Percentiles rank a stretch among this genome's conserved stretches.
These are phyloP conservation scores for Cytospora piceae DNA, from an alignment of 2,329 filamentous ascomycete genomes.

Conservation along the genomic window DNA sequence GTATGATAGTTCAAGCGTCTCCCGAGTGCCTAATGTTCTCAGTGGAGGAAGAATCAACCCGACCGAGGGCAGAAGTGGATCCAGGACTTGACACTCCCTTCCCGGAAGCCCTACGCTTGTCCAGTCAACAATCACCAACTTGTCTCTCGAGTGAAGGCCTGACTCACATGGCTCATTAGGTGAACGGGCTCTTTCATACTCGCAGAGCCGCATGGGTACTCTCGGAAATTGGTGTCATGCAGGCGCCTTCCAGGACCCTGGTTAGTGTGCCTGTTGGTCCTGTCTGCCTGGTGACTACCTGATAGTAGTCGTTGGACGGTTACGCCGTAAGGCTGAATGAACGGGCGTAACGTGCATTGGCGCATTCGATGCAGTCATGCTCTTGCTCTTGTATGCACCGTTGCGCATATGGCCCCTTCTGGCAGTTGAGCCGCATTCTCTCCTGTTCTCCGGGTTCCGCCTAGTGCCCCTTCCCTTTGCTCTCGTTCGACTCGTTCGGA, in stretches of 20 bases:
- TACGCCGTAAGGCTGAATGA: slow-evolving; percentile 19
- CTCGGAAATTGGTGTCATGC: not conserved
- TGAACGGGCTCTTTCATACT: not conserved
- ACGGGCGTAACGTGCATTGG: not conserved
- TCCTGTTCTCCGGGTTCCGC: not conserved
- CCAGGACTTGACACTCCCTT: not conserved
- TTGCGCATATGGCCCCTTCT: not conserved
- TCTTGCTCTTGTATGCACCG: not conserved
- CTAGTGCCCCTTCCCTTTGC: not conserved
- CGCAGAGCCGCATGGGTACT: slow-evolving; percentile 15
- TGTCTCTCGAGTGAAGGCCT: not conserved
- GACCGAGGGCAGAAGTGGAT: not conserved
- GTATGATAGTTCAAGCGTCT: not conserved
- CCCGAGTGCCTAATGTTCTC: not conserved
- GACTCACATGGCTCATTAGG: not conserved
- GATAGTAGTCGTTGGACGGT: not conserved
- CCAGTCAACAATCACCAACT: not conserved
- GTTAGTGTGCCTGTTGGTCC: not conserved
- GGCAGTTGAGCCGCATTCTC: slow-evolving; percentile 16
- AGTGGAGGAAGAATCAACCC: not conserved
- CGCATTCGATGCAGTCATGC: slow-evolving; percentile 1
- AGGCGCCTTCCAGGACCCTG: not conserved
- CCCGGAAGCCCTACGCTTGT: not conserved
- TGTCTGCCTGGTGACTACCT: slow-evolving; percentile 18
- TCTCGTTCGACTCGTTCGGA: not conserved